A percentile compares a stretch with the other conserved stretches of the same genome.
Conservation (phyloP, 768 basidiomycete genomes). For the Boletellus ananas region DNA sequence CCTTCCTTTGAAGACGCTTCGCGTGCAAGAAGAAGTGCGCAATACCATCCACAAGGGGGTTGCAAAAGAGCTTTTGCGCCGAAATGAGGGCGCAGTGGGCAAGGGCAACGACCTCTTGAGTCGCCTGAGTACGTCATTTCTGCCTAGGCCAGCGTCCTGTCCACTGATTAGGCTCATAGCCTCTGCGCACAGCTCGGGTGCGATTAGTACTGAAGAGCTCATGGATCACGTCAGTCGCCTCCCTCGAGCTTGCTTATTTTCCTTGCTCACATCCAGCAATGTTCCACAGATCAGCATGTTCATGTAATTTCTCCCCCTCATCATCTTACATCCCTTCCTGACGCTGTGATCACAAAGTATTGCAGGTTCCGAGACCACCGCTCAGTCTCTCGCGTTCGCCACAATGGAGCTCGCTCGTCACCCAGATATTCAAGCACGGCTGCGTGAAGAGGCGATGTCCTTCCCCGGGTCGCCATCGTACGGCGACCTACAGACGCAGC, state of each 20-base stretch:
- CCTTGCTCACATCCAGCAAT: neutral
- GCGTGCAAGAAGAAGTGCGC: slow-evolving; percentile 10
- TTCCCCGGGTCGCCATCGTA: slow-evolving; percentile 2
- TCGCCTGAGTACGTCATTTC: neutral
- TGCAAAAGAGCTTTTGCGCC: slow-evolving; percentile 12
- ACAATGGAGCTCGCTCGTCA: slow-evolving; percentile 5
- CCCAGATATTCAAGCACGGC: neutral
- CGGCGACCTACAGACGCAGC: slow-evolving; percentile 4
- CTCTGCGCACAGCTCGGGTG: slow-evolving; percentile 3
- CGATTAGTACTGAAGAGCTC: slow-evolving; percentile 1
- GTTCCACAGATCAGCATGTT: slow-evolving; percentile 10
- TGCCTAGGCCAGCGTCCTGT: neutral
- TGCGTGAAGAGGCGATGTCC: slow-evolving; percentile 2
- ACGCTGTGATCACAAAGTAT: neutral
- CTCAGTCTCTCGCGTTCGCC: slow-evolving; percentile 6
- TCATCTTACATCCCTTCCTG: neutral
- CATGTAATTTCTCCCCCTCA: neutral
- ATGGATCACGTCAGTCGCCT: slow-evolving; percentile 4
- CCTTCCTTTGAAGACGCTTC: slow-evolving; percentile 9
- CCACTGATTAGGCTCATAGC: neutral
- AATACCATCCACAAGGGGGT: slow-evolving; percentile 11
- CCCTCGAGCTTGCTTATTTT: neutral
- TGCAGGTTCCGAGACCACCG: slow-evolving; percentile 8
- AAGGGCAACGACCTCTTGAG: slow-evolving; percentile 5
- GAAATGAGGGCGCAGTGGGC: neutral